Conservation (phyloP, 163 green algal species). For the Smithsoniella earleae region DNA sequence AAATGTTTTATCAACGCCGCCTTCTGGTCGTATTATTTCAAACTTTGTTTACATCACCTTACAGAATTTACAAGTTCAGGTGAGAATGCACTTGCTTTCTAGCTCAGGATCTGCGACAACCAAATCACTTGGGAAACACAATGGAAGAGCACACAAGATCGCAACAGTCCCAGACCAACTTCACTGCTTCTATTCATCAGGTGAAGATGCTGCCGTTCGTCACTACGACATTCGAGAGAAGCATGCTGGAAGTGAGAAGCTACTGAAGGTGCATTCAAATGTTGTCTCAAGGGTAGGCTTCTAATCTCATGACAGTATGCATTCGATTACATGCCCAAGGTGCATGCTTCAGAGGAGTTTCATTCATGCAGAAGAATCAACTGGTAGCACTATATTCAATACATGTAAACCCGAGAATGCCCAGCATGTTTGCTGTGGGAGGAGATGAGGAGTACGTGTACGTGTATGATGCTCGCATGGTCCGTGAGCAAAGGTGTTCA, state of each 20-base stretch:
- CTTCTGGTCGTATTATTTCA: too few species aligned
- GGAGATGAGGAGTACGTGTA: conserved; percentile 37
- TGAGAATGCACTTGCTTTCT: conserved; percentile 13
- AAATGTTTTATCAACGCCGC: too few species aligned
- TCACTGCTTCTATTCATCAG: conserved; percentile 30
- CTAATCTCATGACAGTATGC: neutral
- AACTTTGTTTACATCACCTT: too few species aligned
- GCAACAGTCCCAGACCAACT: neutral
- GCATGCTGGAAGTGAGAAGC: conserved; percentile 14
- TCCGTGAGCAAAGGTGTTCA: neutral
- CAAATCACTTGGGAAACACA: neutral
- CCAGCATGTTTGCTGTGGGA: conserved; percentile 36
- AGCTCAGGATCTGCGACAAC: neutral
- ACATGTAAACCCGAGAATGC: neutral
- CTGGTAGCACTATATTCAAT: neutral
- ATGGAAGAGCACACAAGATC: neutral
- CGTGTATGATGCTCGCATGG: conserved; percentile 41
- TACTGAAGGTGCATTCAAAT: conserved; percentile 1
- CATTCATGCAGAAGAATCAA: neutral
- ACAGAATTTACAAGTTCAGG: conserved; percentile 6
- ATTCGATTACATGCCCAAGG: neutral
- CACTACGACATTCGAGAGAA: conserved; percentile 19
- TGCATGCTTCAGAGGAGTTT: neutral
- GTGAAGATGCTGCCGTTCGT: conserved; percentile 5
- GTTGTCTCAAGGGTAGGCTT: neutral